Evolutionary conservation across 768 basidiomycete species (phyloP), one percentile per base, ranked within the genome.

Genomic region (Candolleomyces eurysporus): DNA sequence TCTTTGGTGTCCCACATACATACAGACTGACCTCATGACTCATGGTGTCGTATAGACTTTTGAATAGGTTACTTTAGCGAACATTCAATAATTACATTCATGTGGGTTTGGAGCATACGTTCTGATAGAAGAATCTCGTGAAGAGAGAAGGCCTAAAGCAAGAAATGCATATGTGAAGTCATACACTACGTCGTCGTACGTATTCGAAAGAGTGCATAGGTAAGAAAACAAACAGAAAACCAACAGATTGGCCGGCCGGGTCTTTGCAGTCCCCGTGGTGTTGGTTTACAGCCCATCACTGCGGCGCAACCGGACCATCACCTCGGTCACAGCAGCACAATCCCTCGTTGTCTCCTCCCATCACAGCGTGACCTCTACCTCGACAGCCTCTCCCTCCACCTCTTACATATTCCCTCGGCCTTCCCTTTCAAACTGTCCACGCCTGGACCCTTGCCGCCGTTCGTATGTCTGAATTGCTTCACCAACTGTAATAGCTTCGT

Each of bases 401-500:
- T 57, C 17, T 42, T 36, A 40, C 52, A 56, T 5, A 61, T 48
- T 4, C 26, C 48, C 26, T 48, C 45, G 9, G 64, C 57, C 46
- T 42, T 31, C 31, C 21, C 19, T 36, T 52, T 58, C 39, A 61
- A 39, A 5, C n/a, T 17, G 42, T 54, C 53, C 26, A 62, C 58
- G n/a, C 59, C 61, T 5, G 61, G 59, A 22, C 62, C 63, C 48
- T 16, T 65, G 9, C 50, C 53, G 16, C 52, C 48, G n/a, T 67
- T 56, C 31, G 31, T 45, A 39, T 64, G 57, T 26, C 40, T 30
- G 10, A 66, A 65, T 26, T 56, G 63, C 14, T 58, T 54, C 45
- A 71, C 22, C 4, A 50, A 48, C 26, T 40, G 31, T 5, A 61
- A 58, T 40, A 72, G 50, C 51, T 63, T 61, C 19, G 70, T 49